These are phyloP conservation scores for Torulaspora globosa DNA, from an alignment of 1,139 yeast genomes.

Conservation along the genomic window DNA sequence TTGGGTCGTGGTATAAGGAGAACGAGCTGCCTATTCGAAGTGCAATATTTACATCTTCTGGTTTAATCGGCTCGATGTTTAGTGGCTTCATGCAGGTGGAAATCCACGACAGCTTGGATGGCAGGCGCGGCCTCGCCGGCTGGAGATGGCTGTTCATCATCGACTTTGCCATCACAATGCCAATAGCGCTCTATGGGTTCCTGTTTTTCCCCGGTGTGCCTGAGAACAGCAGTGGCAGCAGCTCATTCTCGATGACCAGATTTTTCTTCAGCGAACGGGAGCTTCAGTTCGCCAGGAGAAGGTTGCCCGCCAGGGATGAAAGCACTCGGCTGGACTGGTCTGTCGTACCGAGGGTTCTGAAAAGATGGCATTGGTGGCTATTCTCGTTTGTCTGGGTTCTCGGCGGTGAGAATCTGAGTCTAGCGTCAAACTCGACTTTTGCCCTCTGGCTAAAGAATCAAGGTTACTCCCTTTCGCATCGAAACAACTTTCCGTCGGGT, in stretches of 20 bases:
- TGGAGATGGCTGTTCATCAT: constrained; percentile 71
- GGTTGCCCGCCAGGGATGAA: constrained; percentile 42
- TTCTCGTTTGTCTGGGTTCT: constrained; percentile 53
- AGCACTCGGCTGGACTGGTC: constrained; percentile 44
- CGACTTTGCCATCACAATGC: constrained; percentile 54
- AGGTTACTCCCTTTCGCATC: constrained; percentile 44
- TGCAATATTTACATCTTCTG: constrained; percentile 52
- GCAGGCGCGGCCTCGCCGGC: constrained; percentile 48
- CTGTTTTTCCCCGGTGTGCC: constrained; percentile 51
- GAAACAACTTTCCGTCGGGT: constrained; percentile 58
- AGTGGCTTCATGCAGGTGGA: constrained; percentile 62
- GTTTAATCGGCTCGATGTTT: constrained; percentile 50
- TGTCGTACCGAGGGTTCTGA: constrained; percentile 46
- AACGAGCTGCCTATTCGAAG: constrained; percentile 47
- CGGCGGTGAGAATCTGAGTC: constrained; percentile 60
- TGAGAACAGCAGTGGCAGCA: constrained; percentile 14
- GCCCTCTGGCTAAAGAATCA: constrained; percentile 48
- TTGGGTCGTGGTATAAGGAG: constrained; percentile 53
- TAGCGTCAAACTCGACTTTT: constrained; percentile 49
- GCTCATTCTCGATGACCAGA: constrained; percentile 24
- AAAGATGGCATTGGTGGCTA: constrained; percentile 58
- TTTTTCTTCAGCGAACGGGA: constrained; percentile 41
- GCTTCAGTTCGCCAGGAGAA: constrained; percentile 39
- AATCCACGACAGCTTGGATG: constrained; percentile 48
- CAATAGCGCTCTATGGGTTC: constrained; percentile 52